Evolutionary conservation across 2,329 filamentous ascomycete genomes (phyloP), one percentile per base, ranked within the genome.

Genomic region (Fusarium dimerum): DNA sequence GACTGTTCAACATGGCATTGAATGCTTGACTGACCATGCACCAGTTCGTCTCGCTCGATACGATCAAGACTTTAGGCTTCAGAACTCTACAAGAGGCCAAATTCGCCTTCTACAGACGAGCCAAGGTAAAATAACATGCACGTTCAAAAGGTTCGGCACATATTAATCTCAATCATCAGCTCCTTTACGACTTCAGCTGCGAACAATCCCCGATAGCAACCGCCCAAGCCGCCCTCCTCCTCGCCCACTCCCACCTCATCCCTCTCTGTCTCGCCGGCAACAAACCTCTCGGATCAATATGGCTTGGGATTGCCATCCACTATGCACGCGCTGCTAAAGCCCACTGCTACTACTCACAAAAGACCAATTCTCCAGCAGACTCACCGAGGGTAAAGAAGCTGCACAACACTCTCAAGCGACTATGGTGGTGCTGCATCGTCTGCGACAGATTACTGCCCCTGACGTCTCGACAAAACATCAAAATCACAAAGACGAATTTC

Each of bases 391-490:
- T 51, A 0, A 51, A 54, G 26, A 65, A 62, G 2, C 48, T 51
- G 0, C 57, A 59, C n/a, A 65, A 62, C 8, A 59, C 57, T 0
- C 55, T 65, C 2, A 65, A 65, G 7, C 55, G 62, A 0, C 41
- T 65, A 0, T 65, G 62, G 62, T 65, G 62, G 62, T 65, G 62
- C 39, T 65, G 62, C 17, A 61, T 65, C 11, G 61, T 65, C 11
- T 62, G 59, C 34, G 62, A 65, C 13, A 57, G 62, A 3, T 17
- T 65, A 0, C 50, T 65, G 0, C 62, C 62, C 0, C 52, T 65
- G 2, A 65, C 62, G 0, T 65, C 62, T 0, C 55, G 62, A 2
- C 62, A 64, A 6, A 64, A 53, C 7, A 65, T 65, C 16, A 65
- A 62, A n/a, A 65, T 65, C 13, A 64, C 62, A 0, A 59, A 51